Base-by-base conservation (phyloP, 2,329 filamentous ascomycete species). In the Trichoderma sp. region DNA sequence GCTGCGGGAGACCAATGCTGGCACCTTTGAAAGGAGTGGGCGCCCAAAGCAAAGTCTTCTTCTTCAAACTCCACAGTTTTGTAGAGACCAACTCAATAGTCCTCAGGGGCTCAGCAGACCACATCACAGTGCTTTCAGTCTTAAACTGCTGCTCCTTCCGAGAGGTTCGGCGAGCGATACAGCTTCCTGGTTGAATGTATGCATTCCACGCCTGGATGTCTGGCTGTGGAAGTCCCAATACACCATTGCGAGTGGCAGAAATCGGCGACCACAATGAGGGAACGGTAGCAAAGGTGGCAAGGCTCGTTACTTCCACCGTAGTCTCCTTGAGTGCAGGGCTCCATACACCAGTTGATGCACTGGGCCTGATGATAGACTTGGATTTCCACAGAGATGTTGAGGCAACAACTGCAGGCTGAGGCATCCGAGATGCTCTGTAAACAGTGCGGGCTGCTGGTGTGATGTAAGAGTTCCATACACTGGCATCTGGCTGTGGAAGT, bases 391-490 rank as follows among this genome's bases (percentile, higher is more conserved):
- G 45, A n/a, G 45, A 21, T 53, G n/a, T 53, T 3, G 45, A 53
- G 8, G 45, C 45, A 53, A 53, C 45, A 3, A 53, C 45, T 53
- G 45, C n/a, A 21, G 45, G 45, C 45, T 53, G 45, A 53, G 45
- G n/a, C 45, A 53, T 21, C 31, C 16, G 72, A 31, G 64, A 16
- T 24, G 62, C 9, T 18, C 38, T 35, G 14, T 41, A 33, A 24
- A n/a, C 16, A 18, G 38, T 27, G n/a, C 60, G 41, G 11, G 29
- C 14, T 1, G 5, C 38, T 18, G 45, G 2, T 8, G 35, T 18
- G 31, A 75, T 72, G 27, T 75, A 75, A 1, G 74, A 74, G 11
- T 29, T 53, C 71, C 71, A 74, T 31, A 41, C 33, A 14, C 12
- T 14, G n/a, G 14, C 27, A 29, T 71, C 56, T 24, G 71, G 65